Conservation (phyloP, 2,329 filamentous ascomycete genomes). For the Botrytis porri region DNA sequence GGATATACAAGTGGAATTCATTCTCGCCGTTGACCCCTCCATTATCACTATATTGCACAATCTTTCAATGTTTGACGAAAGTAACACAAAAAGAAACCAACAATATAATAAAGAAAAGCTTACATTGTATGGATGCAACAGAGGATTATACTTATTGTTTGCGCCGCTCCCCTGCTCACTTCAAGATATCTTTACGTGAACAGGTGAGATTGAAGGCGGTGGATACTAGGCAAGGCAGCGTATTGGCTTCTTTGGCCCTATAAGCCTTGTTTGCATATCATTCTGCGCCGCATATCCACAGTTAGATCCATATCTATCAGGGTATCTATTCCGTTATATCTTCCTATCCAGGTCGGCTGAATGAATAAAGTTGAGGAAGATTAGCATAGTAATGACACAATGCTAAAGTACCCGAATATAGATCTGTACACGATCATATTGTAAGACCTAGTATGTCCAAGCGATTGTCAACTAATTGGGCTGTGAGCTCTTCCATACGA, state of each 20-base stretch:
- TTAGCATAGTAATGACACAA: neutral
- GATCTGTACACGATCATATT: neutral
- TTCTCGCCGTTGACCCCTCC: neutral
- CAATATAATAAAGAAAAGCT: neutral
- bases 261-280: slow-evolving; percentile 5
- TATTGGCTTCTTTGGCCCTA: neutral
- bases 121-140: neutral
- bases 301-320: neutral
- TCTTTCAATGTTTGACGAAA: neutral
- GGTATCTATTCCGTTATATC: neutral
- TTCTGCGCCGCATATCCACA: slow-evolving; percentile 10
- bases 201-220: slow-evolving; percentile 7
- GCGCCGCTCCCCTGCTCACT: neutral
- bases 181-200: slow-evolving; percentile 10
- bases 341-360: neutral
- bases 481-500: neutral
- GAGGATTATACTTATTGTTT: neutral
- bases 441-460: neutral
- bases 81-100: neutral
- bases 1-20: slow-evolving; percentile 16
- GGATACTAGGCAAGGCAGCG: neutral
- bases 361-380: neutral
- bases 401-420: neutral
- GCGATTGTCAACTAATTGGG: neutral
- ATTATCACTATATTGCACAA: neutral